These are phyloP conservation scores for Camellia sinensis DNA, from an alignment of 148 eudicot species.

Conservation along the genomic window DNA sequence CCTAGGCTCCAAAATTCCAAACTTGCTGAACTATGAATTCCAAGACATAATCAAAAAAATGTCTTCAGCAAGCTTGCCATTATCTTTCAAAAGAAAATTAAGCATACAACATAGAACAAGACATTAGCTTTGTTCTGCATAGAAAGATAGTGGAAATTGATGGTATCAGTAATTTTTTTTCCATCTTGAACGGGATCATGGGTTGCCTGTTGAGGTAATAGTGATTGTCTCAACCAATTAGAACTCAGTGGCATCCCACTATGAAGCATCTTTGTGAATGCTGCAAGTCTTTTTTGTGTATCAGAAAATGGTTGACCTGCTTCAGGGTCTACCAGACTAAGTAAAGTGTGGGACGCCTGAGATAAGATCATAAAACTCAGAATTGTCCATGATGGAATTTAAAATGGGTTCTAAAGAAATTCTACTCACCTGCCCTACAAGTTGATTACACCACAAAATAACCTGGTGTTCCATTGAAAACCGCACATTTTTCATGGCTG, in stretches of 20 bases:
- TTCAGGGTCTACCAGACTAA: slow-evolving; percentile 68
- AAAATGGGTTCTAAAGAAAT: slow-evolving; percentile 5
- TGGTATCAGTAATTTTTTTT: slow-evolving; percentile 46
- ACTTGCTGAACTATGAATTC: neutral
- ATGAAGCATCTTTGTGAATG: slow-evolving; percentile 78
- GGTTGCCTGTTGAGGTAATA: slow-evolving; percentile 27
- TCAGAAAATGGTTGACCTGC: slow-evolving; percentile 63
- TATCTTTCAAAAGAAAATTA: slow-evolving; percentile 2
- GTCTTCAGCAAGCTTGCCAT: neutral
- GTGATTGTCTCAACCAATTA: slow-evolving; percentile 39
- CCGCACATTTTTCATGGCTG: slow-evolving; percentile 90
- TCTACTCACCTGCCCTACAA: slow-evolving; percentile 73
- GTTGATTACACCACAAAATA: slow-evolving; percentile 96
- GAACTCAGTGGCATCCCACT: slow-evolving; percentile 73
- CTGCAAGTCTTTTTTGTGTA: slow-evolving; percentile 59
- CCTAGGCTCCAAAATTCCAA: slow-evolving; percentile 5
- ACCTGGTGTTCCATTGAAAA: slow-evolving; percentile 97
- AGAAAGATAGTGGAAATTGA: slow-evolving; percentile 13
- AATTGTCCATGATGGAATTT: neutral
- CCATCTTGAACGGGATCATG: slow-evolving; percentile 28
- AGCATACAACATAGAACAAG: neutral
- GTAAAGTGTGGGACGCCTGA: slow-evolving; percentile 91
- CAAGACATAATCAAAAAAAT: neutral
- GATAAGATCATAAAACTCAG: slow-evolving; percentile 24
- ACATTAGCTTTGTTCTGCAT: neutral